Conservation (phyloP, 768 basidiomycete species). For the Floccularia luteovirens region DNA sequence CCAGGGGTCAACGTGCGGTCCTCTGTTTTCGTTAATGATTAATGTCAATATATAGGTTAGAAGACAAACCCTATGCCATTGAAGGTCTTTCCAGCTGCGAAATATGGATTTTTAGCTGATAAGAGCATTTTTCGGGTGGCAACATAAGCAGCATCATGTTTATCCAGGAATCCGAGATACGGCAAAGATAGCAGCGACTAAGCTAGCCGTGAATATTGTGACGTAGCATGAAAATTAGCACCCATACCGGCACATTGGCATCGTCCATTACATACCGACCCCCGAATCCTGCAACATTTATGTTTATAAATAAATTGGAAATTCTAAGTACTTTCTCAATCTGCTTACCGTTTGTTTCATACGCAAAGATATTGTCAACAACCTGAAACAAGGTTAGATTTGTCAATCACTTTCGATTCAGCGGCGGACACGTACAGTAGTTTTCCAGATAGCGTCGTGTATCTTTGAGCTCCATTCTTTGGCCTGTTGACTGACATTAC, state of each 20-base stretch:
- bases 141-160: conserved; percentile 46
- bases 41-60: not conserved
- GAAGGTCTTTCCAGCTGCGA: conserved; percentile 52
- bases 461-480: conserved; percentile 52
- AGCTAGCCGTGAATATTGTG: not conserved
- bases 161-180: conserved; percentile 71
- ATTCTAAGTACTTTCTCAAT: not conserved
- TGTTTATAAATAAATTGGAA: not conserved
- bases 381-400: conserved; percentile 30
- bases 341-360: conserved; percentile 61
- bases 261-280: conserved; percentile 78
- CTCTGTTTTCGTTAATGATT: conserved; percentile 28
- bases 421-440: conserved; percentile 36
- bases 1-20: conserved; percentile 68
- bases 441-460: conserved; percentile 50
- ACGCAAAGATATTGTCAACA: conserved; percentile 61
- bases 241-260: conserved; percentile 71
- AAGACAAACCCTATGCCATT: conserved; percentile 57
- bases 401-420: not conserved
- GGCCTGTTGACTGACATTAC: conserved; percentile 47
- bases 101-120: conserved; percentile 67
- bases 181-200: conserved; percentile 75
- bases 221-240: not conserved
- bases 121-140: conserved; percentile 58
- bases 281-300: conserved; percentile 49